Base-by-base conservation (phyloP, 108 stramenopile genomes). In the Chaetoceros tenuissimus region DNA sequence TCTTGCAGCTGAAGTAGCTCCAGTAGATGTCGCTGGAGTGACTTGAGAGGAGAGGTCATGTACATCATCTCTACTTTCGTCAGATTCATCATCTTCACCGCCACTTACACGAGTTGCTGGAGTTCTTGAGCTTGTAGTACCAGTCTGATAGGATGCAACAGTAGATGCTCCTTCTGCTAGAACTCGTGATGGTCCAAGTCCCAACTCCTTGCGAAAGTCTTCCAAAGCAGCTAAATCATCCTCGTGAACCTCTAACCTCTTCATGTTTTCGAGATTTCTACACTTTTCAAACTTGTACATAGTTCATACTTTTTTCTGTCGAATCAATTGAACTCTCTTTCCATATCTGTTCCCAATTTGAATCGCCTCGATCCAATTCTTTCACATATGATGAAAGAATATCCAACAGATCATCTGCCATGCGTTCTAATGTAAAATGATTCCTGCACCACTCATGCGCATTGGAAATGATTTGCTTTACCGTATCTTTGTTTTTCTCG, bases 241-340 rank as follows among this genome's bases (percentile, higher is more conserved):
- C 40, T 68, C 77, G 57, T 80, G 84, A 1, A 86, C 75, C 44
- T 93, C 82, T 19, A 66, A 84, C 82, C 43, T 86, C 87, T 44
- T 71, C 70, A 55, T 87, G 78, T 29, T 48, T 48, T 30, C 70
- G 70, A 29, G 89, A 57, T 21, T 64, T 73, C n/a, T 48, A 24
- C 70, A 89, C 91, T 30, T 69, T 72, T n/a, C n/a, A n/a, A n/a
- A n/a, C n/a, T n/a, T n/a, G n/a, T n/a, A n/a, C n/a, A n/a, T n/a
- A n/a, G n/a, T n/a, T n/a, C n/a, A n/a, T n/a, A n/a, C n/a, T n/a
- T n/a, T n/a, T n/a, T n/a, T n/a, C n/a, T n/a, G n/a, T n/a, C n/a
- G n/a, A n/a, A n/a, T n/a, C n/a, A n/a, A n/a, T n/a, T n/a, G n/a
- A n/a, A n/a, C n/a, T n/a, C n/a, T n/a, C n/a, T n/a, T n/a, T n/a